phyloP scores from a whole-genome alignment of 129 eudicot species.

The Flaveria ramosissima region DNA sequence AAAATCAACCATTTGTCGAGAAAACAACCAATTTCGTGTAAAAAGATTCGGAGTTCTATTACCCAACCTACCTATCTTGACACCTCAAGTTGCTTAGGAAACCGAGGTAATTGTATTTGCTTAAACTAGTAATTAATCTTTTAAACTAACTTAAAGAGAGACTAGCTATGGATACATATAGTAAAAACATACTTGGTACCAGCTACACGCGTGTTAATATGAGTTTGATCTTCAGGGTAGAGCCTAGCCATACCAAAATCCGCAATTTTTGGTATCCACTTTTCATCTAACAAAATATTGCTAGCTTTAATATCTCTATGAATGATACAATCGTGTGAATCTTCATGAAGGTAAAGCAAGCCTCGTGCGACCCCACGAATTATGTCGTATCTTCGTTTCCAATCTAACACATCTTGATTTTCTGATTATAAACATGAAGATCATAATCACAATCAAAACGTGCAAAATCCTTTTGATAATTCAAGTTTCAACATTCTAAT shows the following conservation, averaged over 20 bases:
- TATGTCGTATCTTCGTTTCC: conserved; percentile 63
- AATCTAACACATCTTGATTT: conserved; percentile 45
- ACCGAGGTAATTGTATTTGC: background rate
- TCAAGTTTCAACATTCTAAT: background rate
- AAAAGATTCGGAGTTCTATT: background rate
- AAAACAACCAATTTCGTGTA: background rate
- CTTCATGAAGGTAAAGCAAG: conserved; percentile 79
- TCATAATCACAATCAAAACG: conserved; percentile 20
- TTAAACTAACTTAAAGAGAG: background rate
- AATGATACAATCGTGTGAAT: conserved; percentile 54
- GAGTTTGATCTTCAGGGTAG: conserved; percentile 66
- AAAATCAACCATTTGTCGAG: background rate
- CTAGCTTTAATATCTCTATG: conserved; percentile 89
- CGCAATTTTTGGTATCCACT: conserved; percentile 81
- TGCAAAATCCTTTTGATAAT: background rate
- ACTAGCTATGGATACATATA: background rate
- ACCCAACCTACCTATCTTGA: background rate
- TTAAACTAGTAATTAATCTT: background rate
- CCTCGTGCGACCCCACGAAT: conserved; percentile 68
- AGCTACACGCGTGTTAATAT: conserved; percentile 75
- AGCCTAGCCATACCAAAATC: conserved; percentile 90
- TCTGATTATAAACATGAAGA: conserved; percentile 38
- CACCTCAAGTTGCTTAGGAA: conserved; percentile 1
- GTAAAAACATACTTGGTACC: conserved; percentile 78
- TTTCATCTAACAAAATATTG: conserved; percentile 71